Evolutionary conservation across 768 basidiomycete species (phyloP).

Genomic region (Leccinellum rugosiceps): DNA sequence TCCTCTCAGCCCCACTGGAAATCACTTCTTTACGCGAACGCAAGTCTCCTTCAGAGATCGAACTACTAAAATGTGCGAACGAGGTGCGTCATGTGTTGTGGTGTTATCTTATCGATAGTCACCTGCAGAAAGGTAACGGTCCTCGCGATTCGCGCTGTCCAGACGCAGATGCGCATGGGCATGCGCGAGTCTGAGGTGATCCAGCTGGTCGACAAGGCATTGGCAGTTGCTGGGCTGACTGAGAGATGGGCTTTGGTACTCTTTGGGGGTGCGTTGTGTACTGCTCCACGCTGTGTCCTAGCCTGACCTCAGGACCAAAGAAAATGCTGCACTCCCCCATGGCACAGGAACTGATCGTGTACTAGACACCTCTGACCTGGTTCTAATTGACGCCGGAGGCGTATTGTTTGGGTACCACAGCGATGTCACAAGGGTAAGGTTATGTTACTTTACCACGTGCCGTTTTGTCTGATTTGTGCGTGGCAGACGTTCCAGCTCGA

Average conservation of each 20-base stretch:
- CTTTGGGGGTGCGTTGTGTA: slow-evolving; percentile 62
- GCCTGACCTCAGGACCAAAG: slow-evolving; percentile 36
- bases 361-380: slow-evolving; percentile 56
- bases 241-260: slow-evolving; percentile 62
- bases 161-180: slow-evolving; percentile 59
- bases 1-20: slow-evolving; percentile 50
- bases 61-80: slow-evolving; percentile 72
- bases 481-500: slow-evolving; percentile 62
- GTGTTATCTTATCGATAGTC: not conserved
- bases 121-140: slow-evolving; percentile 62
- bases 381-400: slow-evolving; percentile 74
- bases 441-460: not conserved
- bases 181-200: slow-evolving; percentile 73
- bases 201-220: slow-evolving; percentile 52
- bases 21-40: slow-evolving; percentile 67
- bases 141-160: slow-evolving; percentile 66
- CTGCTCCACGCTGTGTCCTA: not conserved
- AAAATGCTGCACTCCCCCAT: slow-evolving; percentile 84
- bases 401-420: slow-evolving; percentile 71
- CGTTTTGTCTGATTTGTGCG: not conserved
- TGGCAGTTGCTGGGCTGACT: slow-evolving; percentile 56
- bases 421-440: slow-evolving; percentile 72
- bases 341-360: slow-evolving; percentile 70
- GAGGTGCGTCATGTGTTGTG: slow-evolving; percentile 46
- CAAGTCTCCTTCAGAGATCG: slow-evolving; percentile 69